Percentiles rank a stretch among this genome's conserved stretches.
Evolutionary conservation across 805 yeast species (phyloP).

Genomic region (Candida ipomoeae): DNA sequence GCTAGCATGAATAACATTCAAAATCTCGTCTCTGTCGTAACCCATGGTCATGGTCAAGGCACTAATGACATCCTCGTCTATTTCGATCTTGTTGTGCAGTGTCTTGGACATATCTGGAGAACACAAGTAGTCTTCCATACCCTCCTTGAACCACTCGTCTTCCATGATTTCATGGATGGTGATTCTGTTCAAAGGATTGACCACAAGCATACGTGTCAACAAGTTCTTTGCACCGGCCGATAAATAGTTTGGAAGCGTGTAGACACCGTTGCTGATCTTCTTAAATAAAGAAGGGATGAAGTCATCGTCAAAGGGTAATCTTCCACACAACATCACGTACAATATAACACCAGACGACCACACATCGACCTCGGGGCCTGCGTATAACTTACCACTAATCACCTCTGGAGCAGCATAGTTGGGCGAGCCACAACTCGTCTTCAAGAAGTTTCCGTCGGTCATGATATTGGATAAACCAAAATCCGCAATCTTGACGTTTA

Average conservation of each 20-base stretch:
- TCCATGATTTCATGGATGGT: slow-evolving; percentile 89
- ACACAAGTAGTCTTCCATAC: slow-evolving; percentile 71
- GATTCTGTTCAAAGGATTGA: slow-evolving; percentile 88
- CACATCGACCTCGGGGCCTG: slow-evolving; percentile 97
- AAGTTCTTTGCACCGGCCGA: slow-evolving; percentile 81
- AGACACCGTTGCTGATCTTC: slow-evolving; percentile 89
- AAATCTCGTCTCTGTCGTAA: slow-evolving; percentile 76
- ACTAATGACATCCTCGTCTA: slow-evolving; percentile 72
- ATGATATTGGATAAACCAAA: slow-evolving; percentile 91
- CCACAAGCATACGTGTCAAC: slow-evolving; percentile 87
- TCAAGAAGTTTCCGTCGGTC: slow-evolving; percentile 96
- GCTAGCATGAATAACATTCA: slow-evolving; percentile 62
- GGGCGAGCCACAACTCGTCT: slow-evolving; percentile 94
- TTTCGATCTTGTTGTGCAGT: slow-evolving; percentile 39
- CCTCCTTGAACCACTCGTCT: slow-evolving; percentile 88
- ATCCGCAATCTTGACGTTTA: slow-evolving; percentile 94
- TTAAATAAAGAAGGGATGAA: slow-evolving; percentile 91
- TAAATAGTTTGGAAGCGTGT: slow-evolving; percentile 81
- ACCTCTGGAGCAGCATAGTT: slow-evolving; percentile 98
- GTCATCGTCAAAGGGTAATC: slow-evolving; percentile 95
- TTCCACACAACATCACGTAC: slow-evolving; percentile 93
- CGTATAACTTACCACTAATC: slow-evolving; percentile 87
- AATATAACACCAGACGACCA: slow-evolving; percentile 97
- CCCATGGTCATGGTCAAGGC: slow-evolving; percentile 84
- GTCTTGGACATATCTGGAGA: slow-evolving; percentile 48